These are phyloP conservation scores for Nicotiana benthamiana DNA, from an alignment of 257 asterid genomes.

Conservation along the genomic window DNA sequence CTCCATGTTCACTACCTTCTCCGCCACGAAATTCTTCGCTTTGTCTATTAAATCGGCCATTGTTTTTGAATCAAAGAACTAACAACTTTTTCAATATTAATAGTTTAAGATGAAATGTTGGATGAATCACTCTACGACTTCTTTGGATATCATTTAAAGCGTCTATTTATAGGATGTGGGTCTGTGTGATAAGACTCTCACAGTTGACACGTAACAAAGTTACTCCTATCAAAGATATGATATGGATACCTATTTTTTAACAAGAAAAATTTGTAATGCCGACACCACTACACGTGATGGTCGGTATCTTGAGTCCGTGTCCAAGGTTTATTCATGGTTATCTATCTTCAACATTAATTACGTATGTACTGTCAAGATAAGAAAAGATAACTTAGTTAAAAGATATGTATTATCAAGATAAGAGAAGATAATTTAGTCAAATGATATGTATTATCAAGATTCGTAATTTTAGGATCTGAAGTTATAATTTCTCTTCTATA, in stretches of 20 bases:
- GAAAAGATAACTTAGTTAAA: no score
- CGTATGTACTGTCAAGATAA: no score
- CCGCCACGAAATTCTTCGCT: constrained; percentile 50
- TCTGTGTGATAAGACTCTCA: neutral
- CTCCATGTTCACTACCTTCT: constrained; percentile 33
- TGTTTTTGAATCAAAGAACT: no score
- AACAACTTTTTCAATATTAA: no score
- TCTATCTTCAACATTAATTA: neutral
- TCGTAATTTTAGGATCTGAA: no score
- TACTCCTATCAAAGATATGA: neutral
- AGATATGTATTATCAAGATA: no score
- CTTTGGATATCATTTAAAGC: neutral
- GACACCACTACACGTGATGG: neutral
- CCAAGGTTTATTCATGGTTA: neutral
- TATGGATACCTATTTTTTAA: neutral
- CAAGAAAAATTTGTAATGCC: neutral
- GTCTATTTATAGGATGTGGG: neutral
- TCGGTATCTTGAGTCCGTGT: neutral
- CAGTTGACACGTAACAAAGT: neutral
- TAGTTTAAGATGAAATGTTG: neutral
- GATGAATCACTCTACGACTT: neutral
- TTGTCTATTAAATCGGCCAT: constrained; percentile 50
- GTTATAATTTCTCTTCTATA: no score
- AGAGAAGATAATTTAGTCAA: no score
- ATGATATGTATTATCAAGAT: no score